Percentiles rank a stretch among this genome's conserved stretches.
These are phyloP conservation scores for Cercospora sesami DNA, from an alignment of 2,329 filamentous ascomycete species.

Conservation along the genomic window DNA sequence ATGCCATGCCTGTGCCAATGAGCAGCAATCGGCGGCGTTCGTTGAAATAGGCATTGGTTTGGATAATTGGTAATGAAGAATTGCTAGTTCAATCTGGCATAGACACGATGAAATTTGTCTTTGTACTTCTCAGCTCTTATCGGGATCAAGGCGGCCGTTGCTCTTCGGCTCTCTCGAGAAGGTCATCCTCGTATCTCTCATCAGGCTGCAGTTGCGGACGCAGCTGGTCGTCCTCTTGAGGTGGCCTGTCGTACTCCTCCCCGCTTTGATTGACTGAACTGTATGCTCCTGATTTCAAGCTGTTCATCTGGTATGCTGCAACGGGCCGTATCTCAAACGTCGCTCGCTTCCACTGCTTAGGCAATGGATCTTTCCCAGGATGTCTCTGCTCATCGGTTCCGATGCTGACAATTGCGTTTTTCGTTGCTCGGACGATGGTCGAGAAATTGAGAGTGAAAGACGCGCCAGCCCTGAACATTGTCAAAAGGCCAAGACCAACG, in stretches of 20 bases:
- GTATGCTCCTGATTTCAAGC: neutral
- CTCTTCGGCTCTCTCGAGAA: too few species aligned
- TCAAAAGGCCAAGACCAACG: slow-evolving; percentile 11
- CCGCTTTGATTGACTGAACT: neutral
- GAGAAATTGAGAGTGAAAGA: slow-evolving; percentile 26
- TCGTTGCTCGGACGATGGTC: slow-evolving; percentile 17
- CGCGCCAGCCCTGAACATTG: slow-evolving; percentile 12
- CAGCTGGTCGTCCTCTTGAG: neutral
- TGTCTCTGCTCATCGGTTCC: neutral
- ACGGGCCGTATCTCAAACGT: neutral
- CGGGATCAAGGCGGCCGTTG: too few species aligned
- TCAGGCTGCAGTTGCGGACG: too few species aligned
- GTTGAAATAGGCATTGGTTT: neutral
- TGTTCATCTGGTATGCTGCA: neutral
- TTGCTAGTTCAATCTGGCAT: neutral
- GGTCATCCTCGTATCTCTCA: too few species aligned
- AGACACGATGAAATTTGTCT: neutral
- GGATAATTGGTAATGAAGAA: neutral
- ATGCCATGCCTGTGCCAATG: neutral
- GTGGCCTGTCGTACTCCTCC: neutral
- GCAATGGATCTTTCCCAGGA: slow-evolving; percentile 11
- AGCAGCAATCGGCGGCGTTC: neutral
- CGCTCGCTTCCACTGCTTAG: neutral
- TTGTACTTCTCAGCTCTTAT: neutral
- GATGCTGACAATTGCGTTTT: neutral